A percentile compares a stretch with the other conserved stretches of the same genome.
These are phyloP conservation scores for Pythium apleroticum DNA, from an alignment of 352 stramenopile genomes.

Conservation along the genomic window DNA sequence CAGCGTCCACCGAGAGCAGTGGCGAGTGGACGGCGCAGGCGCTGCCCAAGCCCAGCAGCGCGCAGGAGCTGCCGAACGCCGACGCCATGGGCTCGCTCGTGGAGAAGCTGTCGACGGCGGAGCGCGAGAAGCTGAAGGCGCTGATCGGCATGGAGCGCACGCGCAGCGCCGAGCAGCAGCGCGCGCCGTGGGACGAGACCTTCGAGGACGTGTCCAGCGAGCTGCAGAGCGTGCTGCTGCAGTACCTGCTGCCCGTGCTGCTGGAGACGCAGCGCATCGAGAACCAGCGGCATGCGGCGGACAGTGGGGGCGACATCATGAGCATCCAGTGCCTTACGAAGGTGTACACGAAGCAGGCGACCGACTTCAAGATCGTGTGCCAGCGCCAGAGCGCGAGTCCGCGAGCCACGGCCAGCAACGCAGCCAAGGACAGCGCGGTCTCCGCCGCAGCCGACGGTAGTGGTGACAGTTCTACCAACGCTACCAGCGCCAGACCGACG, in stretches of 20 bases:
- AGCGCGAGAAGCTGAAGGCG: slow-evolving; percentile 52
- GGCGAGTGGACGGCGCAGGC: slow-evolving; percentile 10
- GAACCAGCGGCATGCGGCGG: slow-evolving; percentile 1
- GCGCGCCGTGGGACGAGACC: slow-evolving; percentile 33
- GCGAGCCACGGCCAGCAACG: not conserved
- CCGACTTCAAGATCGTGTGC: slow-evolving; percentile 59
- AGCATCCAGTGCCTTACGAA: slow-evolving; percentile 54
- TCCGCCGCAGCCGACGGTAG: not conserved
- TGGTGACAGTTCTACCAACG: not conserved
- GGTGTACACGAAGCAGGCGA: slow-evolving; percentile 58
- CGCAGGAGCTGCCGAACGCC: slow-evolving; percentile 16
- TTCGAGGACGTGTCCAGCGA: slow-evolving; percentile 58
- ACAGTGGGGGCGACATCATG: slow-evolving; percentile 1
- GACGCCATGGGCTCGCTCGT: slow-evolving; percentile 35
- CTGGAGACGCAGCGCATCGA: slow-evolving; percentile 32
- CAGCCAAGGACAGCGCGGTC: not conserved
- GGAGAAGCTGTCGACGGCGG: slow-evolving; percentile 47
- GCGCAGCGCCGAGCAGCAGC: slow-evolving; percentile 6
- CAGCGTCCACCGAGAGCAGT: not conserved
- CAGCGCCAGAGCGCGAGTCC: not conserved
- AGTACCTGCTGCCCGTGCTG: slow-evolving; percentile 55
- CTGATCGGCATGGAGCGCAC: slow-evolving; percentile 40
- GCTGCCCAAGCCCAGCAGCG: slow-evolving; percentile 13
- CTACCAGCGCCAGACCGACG: not conserved
- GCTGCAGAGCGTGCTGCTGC: slow-evolving; percentile 51